phyloP scores from a whole-genome alignment of 108 stramenopile genomes.

The Aurantiochytrium sp. region DNA sequence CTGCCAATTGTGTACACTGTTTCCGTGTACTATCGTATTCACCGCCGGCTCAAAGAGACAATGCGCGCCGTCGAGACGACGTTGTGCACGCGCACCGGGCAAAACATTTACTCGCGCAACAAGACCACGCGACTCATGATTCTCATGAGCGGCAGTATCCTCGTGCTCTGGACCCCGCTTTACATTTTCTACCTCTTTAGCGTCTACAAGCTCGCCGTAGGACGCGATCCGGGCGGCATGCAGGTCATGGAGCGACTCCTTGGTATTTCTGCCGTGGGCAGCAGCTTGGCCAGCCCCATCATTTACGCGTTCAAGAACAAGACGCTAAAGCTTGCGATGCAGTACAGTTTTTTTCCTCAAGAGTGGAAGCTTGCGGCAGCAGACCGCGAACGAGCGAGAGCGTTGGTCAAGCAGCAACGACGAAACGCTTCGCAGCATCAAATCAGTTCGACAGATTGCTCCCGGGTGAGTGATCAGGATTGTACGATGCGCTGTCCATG shows the following conservation, averaged over 20 bases:
- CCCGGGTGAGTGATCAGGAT: too few relatives aligned
- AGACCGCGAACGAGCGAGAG: background rate
- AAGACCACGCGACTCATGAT: background rate
- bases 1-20: background rate
- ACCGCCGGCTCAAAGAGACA: background rate
- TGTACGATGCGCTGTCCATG: too few relatives aligned
- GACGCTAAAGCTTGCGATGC: background rate
- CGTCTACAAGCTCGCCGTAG: background rate
- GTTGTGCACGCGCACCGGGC: background rate
- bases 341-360: background rate
- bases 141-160: background rate
- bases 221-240: background rate
- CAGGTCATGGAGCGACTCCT: background rate
- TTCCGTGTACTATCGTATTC: background rate
- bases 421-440: background rate
- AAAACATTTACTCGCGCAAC: background rate
- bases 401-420: background rate
- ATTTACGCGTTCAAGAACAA: conserved; percentile 1
- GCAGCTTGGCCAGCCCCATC: background rate
- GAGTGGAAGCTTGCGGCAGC: background rate
- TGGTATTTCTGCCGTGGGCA: background rate
- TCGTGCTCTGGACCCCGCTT: background rate
- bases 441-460: background rate
- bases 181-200: background rate
- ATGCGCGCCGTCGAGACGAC: background rate